A percentile compares a stretch with the other conserved stretches of the same genome.
Conservation (phyloP, 805 yeast genomes). For the Torulaspora franciscae region DNA sequence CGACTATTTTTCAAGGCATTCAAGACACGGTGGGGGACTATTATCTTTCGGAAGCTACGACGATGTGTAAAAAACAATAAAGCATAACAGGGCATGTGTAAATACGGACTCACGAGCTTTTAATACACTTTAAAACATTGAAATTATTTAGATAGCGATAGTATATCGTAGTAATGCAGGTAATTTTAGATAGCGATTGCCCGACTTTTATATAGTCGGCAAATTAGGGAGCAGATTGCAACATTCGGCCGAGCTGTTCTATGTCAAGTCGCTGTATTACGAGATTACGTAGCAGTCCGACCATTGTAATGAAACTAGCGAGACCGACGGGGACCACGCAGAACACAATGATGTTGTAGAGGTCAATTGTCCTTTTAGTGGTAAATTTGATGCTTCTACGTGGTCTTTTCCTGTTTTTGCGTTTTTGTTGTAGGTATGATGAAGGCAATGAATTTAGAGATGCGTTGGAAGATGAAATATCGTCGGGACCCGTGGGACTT, state of each 20-base stretch:
- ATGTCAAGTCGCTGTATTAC: constrained; percentile 68
- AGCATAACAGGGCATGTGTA: too few relatives aligned
- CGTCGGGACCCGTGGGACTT: constrained; percentile 1
- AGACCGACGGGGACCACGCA: constrained; percentile 98
- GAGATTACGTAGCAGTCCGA: constrained; percentile 70
- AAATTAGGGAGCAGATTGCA: constrained; percentile 7
- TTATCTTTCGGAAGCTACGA: constrained; percentile 28
- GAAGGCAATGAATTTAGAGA: constrained; percentile 3
- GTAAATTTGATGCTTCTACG: constrained; percentile 23
- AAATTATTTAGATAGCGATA: not conserved
- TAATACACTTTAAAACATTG: too few relatives aligned
- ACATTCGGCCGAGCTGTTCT: constrained; percentile 31
- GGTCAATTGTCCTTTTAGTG: constrained; percentile 62
- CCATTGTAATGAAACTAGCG: constrained; percentile 90
- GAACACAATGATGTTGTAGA: constrained; percentile 84
- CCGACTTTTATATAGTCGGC: not conserved
- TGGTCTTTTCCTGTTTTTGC: constrained; percentile 36
- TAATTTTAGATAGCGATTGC: not conserved
- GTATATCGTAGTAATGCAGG: not conserved
- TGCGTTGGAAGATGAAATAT: constrained; percentile 1
- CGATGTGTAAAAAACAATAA: constrained; percentile 9
- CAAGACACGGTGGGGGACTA: constrained; percentile 49
- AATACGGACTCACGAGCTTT: too few relatives aligned
- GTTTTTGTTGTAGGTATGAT: constrained; percentile 2
- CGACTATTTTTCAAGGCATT: constrained; percentile 94